Conservation (phyloP, 2,329 filamentous ascomycete genomes). For the Botryotinia narcissicola region DNA sequence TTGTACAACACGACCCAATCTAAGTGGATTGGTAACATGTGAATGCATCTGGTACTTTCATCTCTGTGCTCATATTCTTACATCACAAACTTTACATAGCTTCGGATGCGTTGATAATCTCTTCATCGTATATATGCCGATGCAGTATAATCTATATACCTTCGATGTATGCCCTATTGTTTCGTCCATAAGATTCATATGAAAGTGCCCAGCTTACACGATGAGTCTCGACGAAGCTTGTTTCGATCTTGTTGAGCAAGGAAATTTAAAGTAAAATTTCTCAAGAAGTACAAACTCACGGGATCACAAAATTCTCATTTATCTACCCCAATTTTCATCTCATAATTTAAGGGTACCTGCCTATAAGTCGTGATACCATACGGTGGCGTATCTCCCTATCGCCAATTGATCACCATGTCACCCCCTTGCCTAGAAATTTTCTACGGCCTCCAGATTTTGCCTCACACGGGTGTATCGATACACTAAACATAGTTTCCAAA, state of each 20-base stretch:
- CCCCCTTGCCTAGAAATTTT: background rate
- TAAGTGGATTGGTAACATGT: slow-evolving; percentile 1
- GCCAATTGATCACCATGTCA: background rate
- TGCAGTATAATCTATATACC: background rate
- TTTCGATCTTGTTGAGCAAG: background rate
- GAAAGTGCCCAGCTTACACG: background rate
- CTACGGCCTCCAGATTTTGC: background rate
- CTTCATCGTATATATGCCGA: background rate
- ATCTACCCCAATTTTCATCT: slow-evolving; percentile 6
- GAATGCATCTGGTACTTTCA: background rate
- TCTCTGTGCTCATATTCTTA: background rate
- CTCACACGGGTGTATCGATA: slow-evolving; percentile 14
- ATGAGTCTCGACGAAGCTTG: background rate
- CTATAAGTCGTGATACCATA: slow-evolving; percentile 7
- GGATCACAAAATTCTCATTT: slow-evolving; percentile 20
- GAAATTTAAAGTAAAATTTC: background rate
- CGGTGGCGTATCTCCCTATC: background rate
- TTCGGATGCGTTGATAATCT: background rate
- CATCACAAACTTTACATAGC: background rate
- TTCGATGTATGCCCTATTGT: background rate
- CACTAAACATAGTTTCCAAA: slow-evolving; percentile 3
- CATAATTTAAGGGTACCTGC: slow-evolving; percentile 20
- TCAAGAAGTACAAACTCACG: background rate
- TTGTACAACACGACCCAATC: slow-evolving; percentile 2
- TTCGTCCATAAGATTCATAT: background rate